Evolutionary conservation across 108 stramenopile genomes (phyloP), one percentile per base, ranked within the genome.

Genomic region (Mediolabrus comicus): DNA sequence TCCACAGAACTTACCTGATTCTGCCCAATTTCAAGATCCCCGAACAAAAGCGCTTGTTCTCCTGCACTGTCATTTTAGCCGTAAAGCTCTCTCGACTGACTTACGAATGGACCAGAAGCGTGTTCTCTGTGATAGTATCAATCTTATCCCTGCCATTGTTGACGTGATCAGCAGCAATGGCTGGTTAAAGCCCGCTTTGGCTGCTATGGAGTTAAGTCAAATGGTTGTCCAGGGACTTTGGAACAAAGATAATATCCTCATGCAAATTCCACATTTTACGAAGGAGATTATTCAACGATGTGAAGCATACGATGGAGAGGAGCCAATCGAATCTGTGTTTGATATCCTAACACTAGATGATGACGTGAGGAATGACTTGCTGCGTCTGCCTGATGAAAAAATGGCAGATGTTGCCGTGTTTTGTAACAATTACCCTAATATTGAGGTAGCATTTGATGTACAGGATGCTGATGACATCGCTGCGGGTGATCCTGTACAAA

Each of bases 201-300:
- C 93, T 51, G 97, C 97, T 12, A 99, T 99, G 99, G 98, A 99
- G 76, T 77, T 99, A 10, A 94, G 94, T 52, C 98, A 99, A 70
- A 97, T 97, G 97, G 85, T 99, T 59, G 96, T 98, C 17, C 98
- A 99, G 72, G 98, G 96, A 27, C 79, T 96, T 13, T 98, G 97
- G 98, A 96, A 89, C 65, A 92, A 87, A 62, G 99, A 98, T 68
- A 75, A 95, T 72, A 83, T 88, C 8, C 74, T 97, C 51, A 84
- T 94, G 70, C 94, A 95, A 77, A 90, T 99, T 41, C 99, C 99
- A 35, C 97, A 98, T 76, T 97, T 99, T 79, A 95, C 94, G 10
- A 84, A 90, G 27, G 99, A 95, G 54, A 93, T 96, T 51, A 74
- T 96, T 25, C 53, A 85, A 19, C 84, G 92, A 53, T 92, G 90